A percentile compares a stretch with the other conserved stretches of the same genome.
These are phyloP conservation scores for Calycina herbarum DNA, from an alignment of 2,329 filamentous ascomycete species.

Conservation along the genomic window DNA sequence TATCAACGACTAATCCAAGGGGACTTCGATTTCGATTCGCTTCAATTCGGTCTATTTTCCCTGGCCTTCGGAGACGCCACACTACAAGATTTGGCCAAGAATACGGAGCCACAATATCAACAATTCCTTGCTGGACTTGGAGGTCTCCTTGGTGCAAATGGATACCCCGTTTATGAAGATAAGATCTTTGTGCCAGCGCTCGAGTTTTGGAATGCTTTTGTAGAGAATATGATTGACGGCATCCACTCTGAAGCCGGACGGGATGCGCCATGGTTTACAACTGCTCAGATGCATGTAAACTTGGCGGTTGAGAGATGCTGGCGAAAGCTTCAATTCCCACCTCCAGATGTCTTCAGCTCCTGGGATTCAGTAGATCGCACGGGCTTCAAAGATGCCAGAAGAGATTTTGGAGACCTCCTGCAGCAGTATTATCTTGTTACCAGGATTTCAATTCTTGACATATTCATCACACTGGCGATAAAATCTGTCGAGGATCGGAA, in stretches of 20 bases:
- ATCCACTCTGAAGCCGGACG: conserved; percentile 51
- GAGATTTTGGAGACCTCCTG: conserved; percentile 77
- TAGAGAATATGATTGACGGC: conserved; percentile 65
- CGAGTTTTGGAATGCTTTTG: conserved; percentile 79
- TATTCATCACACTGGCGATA: conserved; percentile 57
- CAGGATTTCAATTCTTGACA: conserved; percentile 54
- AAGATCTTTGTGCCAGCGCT: conserved; percentile 70
- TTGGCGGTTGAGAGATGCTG: conserved; percentile 66
- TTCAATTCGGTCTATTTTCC: conserved; percentile 67
- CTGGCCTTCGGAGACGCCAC: conserved; percentile 69
- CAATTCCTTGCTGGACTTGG: conserved; percentile 59
- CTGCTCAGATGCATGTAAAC: conserved; percentile 59
- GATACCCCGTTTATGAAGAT: conserved; percentile 70
- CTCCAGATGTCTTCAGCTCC: conserved; percentile 52
- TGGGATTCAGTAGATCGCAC: conserved; percentile 72
- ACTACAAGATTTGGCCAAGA: conserved; percentile 58
- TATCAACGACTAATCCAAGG: conserved; percentile 57
- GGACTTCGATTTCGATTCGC: conserved; percentile 62
- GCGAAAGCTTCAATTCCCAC: conserved; percentile 64
- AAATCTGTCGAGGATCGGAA: conserved; percentile 49
- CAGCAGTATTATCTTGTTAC: conserved; percentile 67
- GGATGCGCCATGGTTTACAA: conserved; percentile 54
- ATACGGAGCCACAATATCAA: conserved; percentile 47
- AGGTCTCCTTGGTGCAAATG: conserved; percentile 64
- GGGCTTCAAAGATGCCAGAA: conserved; percentile 70